Conservation (phyloP, 2,329 filamentous ascomycete species). For the Pyricularia sp. region DNA sequence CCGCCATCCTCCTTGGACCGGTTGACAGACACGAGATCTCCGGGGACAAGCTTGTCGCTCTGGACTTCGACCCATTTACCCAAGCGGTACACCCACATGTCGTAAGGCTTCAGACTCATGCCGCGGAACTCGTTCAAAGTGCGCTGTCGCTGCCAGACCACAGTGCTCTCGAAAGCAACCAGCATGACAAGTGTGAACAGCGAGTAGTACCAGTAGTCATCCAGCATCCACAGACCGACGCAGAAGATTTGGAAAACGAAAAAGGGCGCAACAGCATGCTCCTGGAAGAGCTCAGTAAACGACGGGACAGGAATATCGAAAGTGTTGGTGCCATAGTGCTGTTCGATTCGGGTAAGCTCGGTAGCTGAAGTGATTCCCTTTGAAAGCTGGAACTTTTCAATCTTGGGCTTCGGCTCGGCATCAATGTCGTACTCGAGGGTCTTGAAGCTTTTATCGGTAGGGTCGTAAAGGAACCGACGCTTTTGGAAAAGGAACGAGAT, state of each 20-base stretch:
- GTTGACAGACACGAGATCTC: constrained; percentile 84
- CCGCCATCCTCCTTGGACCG: constrained; percentile 95
- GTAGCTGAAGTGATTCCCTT: constrained; percentile 63
- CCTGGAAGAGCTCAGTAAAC: constrained; percentile 92
- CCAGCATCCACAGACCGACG: constrained; percentile 94
- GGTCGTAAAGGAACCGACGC: constrained; percentile 81
- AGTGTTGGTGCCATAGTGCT: constrained; percentile 92
- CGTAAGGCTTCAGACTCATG: constrained; percentile 99
- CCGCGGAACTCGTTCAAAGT: constrained; percentile 94
- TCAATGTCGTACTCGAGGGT: constrained; percentile 81
- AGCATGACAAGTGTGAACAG: constrained; percentile 99
- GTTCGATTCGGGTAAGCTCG: constrained; percentile 72
- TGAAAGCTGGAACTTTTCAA: constrained; percentile 71
- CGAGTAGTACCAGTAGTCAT: constrained; percentile 99
- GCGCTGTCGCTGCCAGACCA: constrained; percentile 96
- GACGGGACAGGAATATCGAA: constrained; percentile 97
- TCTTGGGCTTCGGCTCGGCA: constrained; percentile 67
- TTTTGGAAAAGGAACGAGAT: constrained; percentile 96
- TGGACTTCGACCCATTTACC: constrained; percentile 81
- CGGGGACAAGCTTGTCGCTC: constrained; percentile 87
- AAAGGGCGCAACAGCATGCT: constrained; percentile 96
- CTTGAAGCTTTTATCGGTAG: constrained; percentile 63
- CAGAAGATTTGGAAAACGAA: constrained; percentile 99
- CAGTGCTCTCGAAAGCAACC: constrained; percentile 93
- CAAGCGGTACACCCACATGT: constrained; percentile 81